A percentile compares a stretch with the other conserved stretches of the same genome.
phyloP scores from a whole-genome alignment of 2,329 filamentous ascomycete genomes.

The Monosporascus sp. region DNA sequence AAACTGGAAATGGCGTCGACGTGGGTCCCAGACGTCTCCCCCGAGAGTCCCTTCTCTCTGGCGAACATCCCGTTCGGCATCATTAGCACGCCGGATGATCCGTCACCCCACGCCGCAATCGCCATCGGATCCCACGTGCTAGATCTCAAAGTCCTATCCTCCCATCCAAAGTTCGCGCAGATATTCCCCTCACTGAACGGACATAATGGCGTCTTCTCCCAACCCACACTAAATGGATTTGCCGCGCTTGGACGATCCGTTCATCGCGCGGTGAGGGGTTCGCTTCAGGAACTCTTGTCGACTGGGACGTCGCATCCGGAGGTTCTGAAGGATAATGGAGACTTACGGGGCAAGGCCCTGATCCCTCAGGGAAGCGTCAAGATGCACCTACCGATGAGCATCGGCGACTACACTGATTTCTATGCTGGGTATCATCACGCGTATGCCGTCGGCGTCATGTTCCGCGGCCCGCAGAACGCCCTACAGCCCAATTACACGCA shows the following conservation, averaged over 20 bases:
- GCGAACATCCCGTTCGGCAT: constrained; percentile 81
- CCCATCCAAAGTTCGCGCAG: constrained; percentile 11
- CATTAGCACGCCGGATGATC: constrained; percentile 57
- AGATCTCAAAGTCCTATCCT: constrained; percentile 49
- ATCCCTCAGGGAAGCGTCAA: constrained; percentile 53
- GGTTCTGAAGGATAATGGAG: constrained; percentile 56
- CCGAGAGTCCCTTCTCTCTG: constrained; percentile 57
- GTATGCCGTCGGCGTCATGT: constrained; percentile 60
- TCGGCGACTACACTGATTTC: constrained; percentile 83
- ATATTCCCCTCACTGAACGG: constrained; percentile 39
- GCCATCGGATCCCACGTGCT: constrained; percentile 69
- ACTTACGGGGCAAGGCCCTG: constrained; percentile 52
- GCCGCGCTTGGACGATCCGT: constrained; percentile 64
- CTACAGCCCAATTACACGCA: constrained; percentile 78
- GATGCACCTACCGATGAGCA: constrained; percentile 68
- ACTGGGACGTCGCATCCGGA: constrained; percentile 53
- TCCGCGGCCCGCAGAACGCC: constrained; percentile 66
- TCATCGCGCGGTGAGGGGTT: constrained; percentile 62
- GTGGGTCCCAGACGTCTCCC: constrained; percentile 28
- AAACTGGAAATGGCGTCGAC: constrained; percentile 15
- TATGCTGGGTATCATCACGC: constrained; percentile 78
- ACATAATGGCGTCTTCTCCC: constrained; percentile 56
- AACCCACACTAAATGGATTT: constrained; percentile 66
- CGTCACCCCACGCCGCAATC: constrained; percentile 57
- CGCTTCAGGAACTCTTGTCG: constrained; percentile 62